A percentile compares a stretch with the other conserved stretches of the same genome.
These are phyloP conservation scores for Mycena metata DNA, from an alignment of 768 basidiomycete genomes.

Conservation along the genomic window DNA sequence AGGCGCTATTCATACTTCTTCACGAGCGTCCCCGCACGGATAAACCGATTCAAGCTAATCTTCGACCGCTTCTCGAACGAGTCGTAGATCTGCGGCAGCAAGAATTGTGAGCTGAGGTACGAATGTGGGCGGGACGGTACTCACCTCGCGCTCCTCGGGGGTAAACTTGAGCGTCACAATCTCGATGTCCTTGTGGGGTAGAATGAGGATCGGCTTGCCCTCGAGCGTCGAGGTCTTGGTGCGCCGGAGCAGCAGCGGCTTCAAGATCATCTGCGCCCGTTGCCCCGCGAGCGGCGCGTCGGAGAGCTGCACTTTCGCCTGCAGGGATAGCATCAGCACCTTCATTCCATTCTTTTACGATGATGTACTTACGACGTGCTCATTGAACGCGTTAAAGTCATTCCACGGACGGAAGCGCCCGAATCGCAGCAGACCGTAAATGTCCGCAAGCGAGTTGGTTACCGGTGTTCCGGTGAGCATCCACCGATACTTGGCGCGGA, in stretches of 20 bases:
- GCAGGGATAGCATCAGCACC: neutral
- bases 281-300: slow-evolving; percentile 74
- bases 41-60: slow-evolving; percentile 70
- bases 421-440: slow-evolving; percentile 80
- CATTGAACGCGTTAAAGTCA: slow-evolving; percentile 78
- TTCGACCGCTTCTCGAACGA: slow-evolving; percentile 68
- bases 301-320: slow-evolving; percentile 67
- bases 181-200: slow-evolving; percentile 72
- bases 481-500: slow-evolving; percentile 81
- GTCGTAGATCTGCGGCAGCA: slow-evolving; percentile 63
- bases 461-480: slow-evolving; percentile 84
- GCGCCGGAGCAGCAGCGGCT: slow-evolving; percentile 76
- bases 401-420: slow-evolving; percentile 79
- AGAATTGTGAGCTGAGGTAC: neutral
- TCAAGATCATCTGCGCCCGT: slow-evolving; percentile 77
- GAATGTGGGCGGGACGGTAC: neutral
- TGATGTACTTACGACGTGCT: slow-evolving; percentile 59
- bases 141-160: slow-evolving; percentile 90
- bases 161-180: slow-evolving; percentile 74
- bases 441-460: slow-evolving; percentile 78
- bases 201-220: slow-evolving; percentile 75
- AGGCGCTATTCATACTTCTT: slow-evolving; percentile 68
- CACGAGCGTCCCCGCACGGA: slow-evolving; percentile 72
- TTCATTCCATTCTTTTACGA: neutral
- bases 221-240: slow-evolving; percentile 78